A percentile compares a stretch with the other conserved stretches of the same genome.
Evolutionary conservation across 345 rosid species (phyloP).

Genomic region (Lumnitzera racemosa): DNA sequence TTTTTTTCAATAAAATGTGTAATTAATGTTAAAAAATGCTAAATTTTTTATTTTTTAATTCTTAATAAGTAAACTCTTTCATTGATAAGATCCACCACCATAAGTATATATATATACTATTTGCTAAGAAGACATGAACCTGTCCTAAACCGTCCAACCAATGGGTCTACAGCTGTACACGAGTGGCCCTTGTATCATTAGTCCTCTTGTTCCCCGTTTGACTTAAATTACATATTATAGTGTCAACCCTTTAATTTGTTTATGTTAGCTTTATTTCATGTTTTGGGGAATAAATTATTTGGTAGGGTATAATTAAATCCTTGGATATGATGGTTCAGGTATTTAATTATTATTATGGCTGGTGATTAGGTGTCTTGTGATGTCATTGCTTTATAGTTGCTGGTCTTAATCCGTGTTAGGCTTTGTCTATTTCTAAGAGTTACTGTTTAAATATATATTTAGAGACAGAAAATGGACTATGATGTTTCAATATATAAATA

Average conservation of each 20-base stretch:
- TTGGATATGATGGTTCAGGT: slow-evolving; percentile 8
- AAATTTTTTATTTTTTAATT: too few relatives aligned
- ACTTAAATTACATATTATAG: slow-evolving; percentile 20
- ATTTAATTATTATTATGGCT: not conserved
- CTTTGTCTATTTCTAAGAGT: not conserved
- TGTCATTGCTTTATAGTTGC: slow-evolving; percentile 4
- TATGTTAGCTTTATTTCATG: slow-evolving; percentile 4
- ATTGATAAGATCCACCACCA: too few relatives aligned
- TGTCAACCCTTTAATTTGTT: slow-evolving; percentile 17
- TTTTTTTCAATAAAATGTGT: too few relatives aligned
- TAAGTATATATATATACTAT: too few relatives aligned
- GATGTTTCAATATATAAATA: too few relatives aligned
- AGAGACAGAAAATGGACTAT: too few relatives aligned
- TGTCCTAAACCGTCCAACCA: slow-evolving; percentile 32
- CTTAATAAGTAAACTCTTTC: too few relatives aligned
- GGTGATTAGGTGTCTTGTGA: not conserved
- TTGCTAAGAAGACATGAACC: not conserved
- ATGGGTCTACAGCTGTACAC: slow-evolving; percentile 23
- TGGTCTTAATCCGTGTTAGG: slow-evolving; percentile 24
- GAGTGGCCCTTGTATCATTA: not conserved
- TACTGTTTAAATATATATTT: not conserved
- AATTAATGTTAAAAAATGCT: too few relatives aligned
- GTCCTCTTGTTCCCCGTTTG: slow-evolving; percentile 23
- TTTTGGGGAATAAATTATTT: not conserved
- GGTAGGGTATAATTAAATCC: slow-evolving; percentile 22